These are phyloP conservation scores for Alternaria arbusti DNA, from an alignment of 2,329 filamentous ascomycete genomes.

Conservation along the genomic window DNA sequence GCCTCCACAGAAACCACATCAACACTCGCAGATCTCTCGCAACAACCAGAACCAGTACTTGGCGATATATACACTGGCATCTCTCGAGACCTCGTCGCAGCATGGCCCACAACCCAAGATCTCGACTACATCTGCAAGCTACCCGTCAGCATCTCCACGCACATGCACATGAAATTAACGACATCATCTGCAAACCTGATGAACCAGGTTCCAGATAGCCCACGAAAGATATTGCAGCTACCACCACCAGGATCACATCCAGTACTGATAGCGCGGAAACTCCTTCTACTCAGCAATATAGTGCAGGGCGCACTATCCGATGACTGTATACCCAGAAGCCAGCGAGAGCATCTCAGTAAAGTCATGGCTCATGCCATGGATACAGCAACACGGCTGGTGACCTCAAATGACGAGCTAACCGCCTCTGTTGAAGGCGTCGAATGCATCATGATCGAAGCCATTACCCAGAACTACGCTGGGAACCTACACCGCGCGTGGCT, in stretches of 20 bases:
- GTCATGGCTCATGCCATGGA: slow-evolving; percentile 41
- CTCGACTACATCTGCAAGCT: slow-evolving; percentile 46
- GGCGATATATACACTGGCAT: slow-evolving; percentile 16
- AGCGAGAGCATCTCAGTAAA: slow-evolving; percentile 20
- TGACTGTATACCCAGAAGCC: slow-evolving; percentile 12
- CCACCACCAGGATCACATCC: slow-evolving; percentile 34
- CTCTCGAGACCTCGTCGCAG: slow-evolving; percentile 41
- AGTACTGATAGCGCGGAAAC: slow-evolving; percentile 41
- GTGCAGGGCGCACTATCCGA: slow-evolving; percentile 26
- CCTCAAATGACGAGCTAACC: slow-evolving; percentile 49
- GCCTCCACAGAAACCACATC: background rate
- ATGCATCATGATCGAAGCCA: slow-evolving; percentile 52
- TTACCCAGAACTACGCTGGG: slow-evolving; percentile 50
- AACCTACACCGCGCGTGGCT: slow-evolving; percentile 52
- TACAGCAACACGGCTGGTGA: slow-evolving; percentile 40
- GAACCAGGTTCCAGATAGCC: slow-evolving; percentile 13
- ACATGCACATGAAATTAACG: slow-evolving; percentile 45
- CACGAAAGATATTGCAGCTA: slow-evolving; percentile 41
- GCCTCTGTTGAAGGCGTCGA: slow-evolving; percentile 51
- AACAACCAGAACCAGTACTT: background rate
- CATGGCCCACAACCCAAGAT: slow-evolving; percentile 51
- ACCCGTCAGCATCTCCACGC: slow-evolving; percentile 37
- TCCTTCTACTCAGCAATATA: slow-evolving; percentile 42
- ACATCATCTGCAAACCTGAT: slow-evolving; percentile 38
- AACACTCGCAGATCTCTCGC: background rate